Evolutionary conservation across 805 yeast genomes (phyloP).

Genomic region (Kregervanrija pseudodelftensis): DNA sequence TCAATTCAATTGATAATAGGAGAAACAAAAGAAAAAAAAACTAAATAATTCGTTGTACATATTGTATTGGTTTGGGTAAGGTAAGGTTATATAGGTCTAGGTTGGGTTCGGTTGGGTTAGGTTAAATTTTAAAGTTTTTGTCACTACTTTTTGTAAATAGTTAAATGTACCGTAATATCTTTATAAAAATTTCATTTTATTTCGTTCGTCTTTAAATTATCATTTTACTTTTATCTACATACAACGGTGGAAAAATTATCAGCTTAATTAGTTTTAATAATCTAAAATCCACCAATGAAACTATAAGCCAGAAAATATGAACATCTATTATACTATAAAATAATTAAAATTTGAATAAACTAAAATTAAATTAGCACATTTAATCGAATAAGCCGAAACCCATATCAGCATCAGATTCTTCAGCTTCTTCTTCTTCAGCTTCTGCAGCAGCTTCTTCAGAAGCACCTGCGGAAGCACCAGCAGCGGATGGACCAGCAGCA

Average conservation of each 20-base stretch:
- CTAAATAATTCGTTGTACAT: neutral
- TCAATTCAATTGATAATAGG: slow-evolving; percentile 15
- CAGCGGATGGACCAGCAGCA: slow-evolving; percentile 64
- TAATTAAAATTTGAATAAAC: too few relatives aligned
- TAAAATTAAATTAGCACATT: slow-evolving; percentile 14
- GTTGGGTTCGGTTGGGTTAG: too few relatives aligned
- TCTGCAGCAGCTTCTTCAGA: slow-evolving; percentile 59
- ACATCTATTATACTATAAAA: too few relatives aligned
- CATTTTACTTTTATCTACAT: too few relatives aligned
- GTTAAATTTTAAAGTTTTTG: too few relatives aligned
- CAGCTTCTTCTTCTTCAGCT: slow-evolving; percentile 46
- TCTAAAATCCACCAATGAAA: neutral
- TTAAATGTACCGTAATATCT: too few relatives aligned
- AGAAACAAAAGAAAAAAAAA: slow-evolving; percentile 14
- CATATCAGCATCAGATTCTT: slow-evolving; percentile 75
- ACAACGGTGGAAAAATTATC: too few relatives aligned
- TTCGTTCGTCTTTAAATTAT: too few relatives aligned
- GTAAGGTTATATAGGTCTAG: too few relatives aligned
- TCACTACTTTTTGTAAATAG: too few relatives aligned
- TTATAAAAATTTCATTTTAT: too few relatives aligned
- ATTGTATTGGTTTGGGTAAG: too few relatives aligned
- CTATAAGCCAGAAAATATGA: neutral
- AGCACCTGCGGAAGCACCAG: slow-evolving; percentile 53
- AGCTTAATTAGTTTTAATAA: neutral
- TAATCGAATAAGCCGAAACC: slow-evolving; percentile 94